Conservation (phyloP, 2,329 filamentous ascomycete species). For the Emericellopsis cladophorae region DNA sequence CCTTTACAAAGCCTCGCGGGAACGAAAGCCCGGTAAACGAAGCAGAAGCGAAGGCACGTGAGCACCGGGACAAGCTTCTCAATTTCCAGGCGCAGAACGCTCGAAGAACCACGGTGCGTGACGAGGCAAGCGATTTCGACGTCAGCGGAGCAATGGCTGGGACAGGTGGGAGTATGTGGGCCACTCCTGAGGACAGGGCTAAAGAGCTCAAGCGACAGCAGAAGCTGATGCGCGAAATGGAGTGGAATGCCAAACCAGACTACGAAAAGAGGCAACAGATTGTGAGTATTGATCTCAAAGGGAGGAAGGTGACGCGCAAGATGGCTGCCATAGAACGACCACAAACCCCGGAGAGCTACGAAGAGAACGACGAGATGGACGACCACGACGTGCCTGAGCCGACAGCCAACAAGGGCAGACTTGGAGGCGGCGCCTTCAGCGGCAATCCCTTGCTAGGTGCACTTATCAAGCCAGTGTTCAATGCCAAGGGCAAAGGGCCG, state of each 20-base stretch:
- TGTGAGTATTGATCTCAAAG: constrained; percentile 71
- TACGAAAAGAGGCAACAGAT: constrained; percentile 83
- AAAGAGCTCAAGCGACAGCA: constrained; percentile 77
- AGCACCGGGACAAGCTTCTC: constrained; percentile 71
- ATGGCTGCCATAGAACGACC: constrained; percentile 53
- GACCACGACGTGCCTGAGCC: constrained; percentile 5
- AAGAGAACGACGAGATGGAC: constrained; percentile 17
- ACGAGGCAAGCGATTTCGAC: constrained; percentile 63
- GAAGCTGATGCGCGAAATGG: constrained; percentile 69
- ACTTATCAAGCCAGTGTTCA: constrained; percentile 51
- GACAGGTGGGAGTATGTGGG: constrained; percentile 54
- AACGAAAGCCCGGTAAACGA: constrained; percentile 28
- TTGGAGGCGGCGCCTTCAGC: constrained; percentile 48
- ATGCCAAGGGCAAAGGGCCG: constrained; percentile 37
- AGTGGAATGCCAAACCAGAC: constrained; percentile 73
- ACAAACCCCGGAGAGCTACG: constrained; percentile 35
- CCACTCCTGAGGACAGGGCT: constrained; percentile 69
- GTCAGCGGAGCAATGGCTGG: constrained; percentile 30
- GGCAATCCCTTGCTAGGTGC: constrained; percentile 54
- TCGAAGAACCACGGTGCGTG: constrained; percentile 68
- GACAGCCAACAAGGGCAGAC: constrained; percentile 17
- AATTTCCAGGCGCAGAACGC: constrained; percentile 80
- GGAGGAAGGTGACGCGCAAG: constrained; percentile 61
- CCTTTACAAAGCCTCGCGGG: constrained; percentile 37
- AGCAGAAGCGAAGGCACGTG: constrained; percentile 56